Evolutionary conservation across 805 yeast species (phyloP).

Genomic region (Lipomyces spencermartinsiae): DNA sequence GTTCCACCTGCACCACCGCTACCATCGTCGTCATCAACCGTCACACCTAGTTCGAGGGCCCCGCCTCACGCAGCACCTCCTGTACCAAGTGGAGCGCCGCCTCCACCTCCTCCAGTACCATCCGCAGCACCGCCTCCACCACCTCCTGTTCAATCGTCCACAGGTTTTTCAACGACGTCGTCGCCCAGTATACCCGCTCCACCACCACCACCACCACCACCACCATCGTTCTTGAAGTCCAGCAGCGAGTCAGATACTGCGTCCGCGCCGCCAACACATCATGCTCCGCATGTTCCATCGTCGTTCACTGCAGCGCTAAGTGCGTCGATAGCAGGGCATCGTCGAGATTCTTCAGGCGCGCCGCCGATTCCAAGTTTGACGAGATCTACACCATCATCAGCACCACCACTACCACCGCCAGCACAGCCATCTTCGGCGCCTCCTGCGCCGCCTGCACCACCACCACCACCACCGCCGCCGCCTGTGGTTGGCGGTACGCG

Average conservation of each 20-base stretch:
- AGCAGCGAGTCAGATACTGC: neutral
- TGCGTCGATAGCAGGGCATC: slow-evolving; percentile 3
- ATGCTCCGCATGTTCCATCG: neutral
- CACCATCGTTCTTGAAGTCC: slow-evolving; percentile 21
- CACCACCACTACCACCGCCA: slow-evolving; percentile 46
- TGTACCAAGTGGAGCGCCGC: slow-evolving; percentile 36
- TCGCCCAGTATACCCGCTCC: slow-evolving; percentile 28
- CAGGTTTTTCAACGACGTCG: slow-evolving; percentile 4
- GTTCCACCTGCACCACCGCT: slow-evolving; percentile 34
- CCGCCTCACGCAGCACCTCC: slow-evolving; percentile 16
- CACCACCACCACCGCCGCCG: slow-evolving; percentile 46
- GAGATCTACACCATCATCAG: slow-evolving; percentile 42
- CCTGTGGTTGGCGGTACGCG: slow-evolving; percentile 25
- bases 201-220: slow-evolving; percentile 40
- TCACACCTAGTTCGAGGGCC: neutral
- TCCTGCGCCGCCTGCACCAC: slow-evolving; percentile 46
- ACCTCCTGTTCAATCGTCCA: slow-evolving; percentile 33
- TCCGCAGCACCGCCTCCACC: slow-evolving; percentile 27
- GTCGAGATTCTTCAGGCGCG: slow-evolving; percentile 5
- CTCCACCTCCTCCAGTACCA: slow-evolving; percentile 37
- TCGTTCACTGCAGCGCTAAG: neutral
- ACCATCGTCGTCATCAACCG: slow-evolving; percentile 37
- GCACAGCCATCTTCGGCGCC: slow-evolving; percentile 37
- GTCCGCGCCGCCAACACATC: slow-evolving; percentile 12
- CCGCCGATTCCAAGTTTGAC: neutral